These are phyloP conservation scores for Talaromyces sp. DNA, from an alignment of 2,329 filamentous ascomycete species.

Conservation along the genomic window DNA sequence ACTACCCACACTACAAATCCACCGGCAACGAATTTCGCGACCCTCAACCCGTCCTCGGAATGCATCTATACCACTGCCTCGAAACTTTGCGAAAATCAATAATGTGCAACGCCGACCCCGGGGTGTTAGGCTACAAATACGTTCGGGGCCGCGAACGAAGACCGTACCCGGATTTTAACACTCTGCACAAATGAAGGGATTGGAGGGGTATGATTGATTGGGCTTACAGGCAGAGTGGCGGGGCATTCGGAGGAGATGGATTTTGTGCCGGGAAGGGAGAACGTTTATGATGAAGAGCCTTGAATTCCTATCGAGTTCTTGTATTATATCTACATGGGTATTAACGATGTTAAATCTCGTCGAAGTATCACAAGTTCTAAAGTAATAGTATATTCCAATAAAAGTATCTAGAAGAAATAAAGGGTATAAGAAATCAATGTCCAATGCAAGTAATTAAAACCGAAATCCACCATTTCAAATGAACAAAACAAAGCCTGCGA, in stretches of 20 bases:
- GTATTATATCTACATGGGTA: too few relatives aligned
- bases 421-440: constrained; percentile 1
- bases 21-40: constrained; percentile 15
- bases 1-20: constrained; percentile 17
- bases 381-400: constrained; percentile 5
- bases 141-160: constrained; percentile 12
- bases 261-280: constrained; percentile 8
- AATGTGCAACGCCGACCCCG: constrained; percentile 19
- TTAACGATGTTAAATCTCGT: neutral
- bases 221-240: constrained; percentile 9
- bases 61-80: constrained; percentile 19
- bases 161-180: constrained; percentile 18
- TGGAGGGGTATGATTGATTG: constrained; percentile 14
- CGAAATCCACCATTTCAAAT: constrained; percentile 3
- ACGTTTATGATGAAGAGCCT: constrained; percentile 13
- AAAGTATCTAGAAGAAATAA: constrained; percentile 3
- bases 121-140: constrained; percentile 19
- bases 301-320: neutral
- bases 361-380: neutral
- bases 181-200: constrained; percentile 19
- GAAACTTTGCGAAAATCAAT: constrained; percentile 22
- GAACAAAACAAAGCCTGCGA: constrained; percentile 2
- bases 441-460: neutral
- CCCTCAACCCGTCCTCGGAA: constrained; percentile 12
- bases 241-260: constrained; percentile 7